A percentile compares a stretch with the other conserved stretches of the same genome.
These are phyloP conservation scores for Crithidia brevicula DNA, from an alignment of 208 protist species.

Conservation along the genomic window DNA sequence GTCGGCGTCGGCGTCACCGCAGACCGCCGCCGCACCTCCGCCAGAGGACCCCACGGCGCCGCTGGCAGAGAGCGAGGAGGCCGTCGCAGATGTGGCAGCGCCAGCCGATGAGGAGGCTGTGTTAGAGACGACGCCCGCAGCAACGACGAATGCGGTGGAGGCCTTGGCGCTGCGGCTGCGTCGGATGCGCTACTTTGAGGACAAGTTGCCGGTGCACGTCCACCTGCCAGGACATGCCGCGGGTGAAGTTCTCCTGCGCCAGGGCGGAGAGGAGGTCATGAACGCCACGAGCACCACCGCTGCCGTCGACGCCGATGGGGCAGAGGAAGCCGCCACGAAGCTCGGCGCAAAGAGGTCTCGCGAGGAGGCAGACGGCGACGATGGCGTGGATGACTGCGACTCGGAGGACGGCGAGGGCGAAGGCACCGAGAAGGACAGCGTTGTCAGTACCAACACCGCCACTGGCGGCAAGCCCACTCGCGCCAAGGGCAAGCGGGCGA, in stretches of 20 bases:
- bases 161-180: conserved; percentile 29
- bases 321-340: not conserved
- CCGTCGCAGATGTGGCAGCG: no score
- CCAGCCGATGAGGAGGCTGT: not conserved
- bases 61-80: no score
- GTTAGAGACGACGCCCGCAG: not conserved
- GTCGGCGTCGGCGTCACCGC: not conserved
- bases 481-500: conserved; percentile 7
- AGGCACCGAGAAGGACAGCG: not conserved
- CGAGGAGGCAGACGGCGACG: conserved; percentile 5
- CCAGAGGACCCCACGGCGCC: no score
- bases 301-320: no score
- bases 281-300: not conserved
- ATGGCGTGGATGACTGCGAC: not conserved
- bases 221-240: conserved; percentile 35
- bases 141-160: conserved; percentile 16
- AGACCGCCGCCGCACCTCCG: not conserved
- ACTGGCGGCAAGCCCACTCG: not conserved
- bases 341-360: conserved; percentile 22
- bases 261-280: not conserved
- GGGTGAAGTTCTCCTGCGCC: conserved; percentile 28
- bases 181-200: conserved; percentile 37
- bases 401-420: not conserved
- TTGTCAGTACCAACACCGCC: not conserved
- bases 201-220: conserved; percentile 26